Conservation (phyloP, 495 filamentous ascomycete species). For the Elasticomyces elasticus region DNA sequence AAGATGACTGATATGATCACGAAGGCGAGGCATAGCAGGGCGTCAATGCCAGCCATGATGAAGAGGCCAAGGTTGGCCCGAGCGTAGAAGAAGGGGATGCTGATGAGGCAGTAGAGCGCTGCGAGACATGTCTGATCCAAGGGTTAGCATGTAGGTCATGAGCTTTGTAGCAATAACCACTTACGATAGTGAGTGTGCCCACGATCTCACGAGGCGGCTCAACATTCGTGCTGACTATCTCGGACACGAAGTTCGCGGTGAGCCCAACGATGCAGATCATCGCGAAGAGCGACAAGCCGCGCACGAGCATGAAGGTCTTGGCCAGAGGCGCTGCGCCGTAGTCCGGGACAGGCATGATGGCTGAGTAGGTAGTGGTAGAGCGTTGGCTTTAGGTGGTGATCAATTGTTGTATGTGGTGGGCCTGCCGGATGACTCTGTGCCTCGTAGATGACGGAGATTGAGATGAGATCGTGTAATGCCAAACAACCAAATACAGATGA, state of each 20-base stretch:
- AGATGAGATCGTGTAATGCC: conserved; percentile 1
- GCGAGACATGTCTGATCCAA: conserved; percentile 57
- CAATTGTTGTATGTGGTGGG: no score
- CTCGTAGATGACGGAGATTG: not conserved
- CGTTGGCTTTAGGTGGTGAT: no score
- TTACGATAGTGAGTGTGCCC: conserved; percentile 67
- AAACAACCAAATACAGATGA: conserved; percentile 19
- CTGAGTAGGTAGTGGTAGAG: conserved; percentile 2
- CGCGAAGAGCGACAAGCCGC: conserved; percentile 58
- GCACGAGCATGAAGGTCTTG: conserved; percentile 62
- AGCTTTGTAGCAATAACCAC: conserved; percentile 26
- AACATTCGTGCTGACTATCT: conserved; percentile 54
- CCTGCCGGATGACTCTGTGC: no score
- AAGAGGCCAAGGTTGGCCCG: conserved; percentile 60
- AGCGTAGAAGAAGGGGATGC: conserved; percentile 66
- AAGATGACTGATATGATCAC: conserved; percentile 61
- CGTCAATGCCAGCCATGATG: conserved; percentile 53
- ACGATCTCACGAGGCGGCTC: conserved; percentile 63
- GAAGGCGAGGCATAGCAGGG: conserved; percentile 57
- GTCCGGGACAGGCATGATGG: conserved; percentile 40
- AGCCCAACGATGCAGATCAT: conserved; percentile 76
- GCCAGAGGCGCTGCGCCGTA: conserved; percentile 62
- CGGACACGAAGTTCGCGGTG: conserved; percentile 70
- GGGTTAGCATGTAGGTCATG: not conserved
- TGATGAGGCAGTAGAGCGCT: conserved; percentile 65